Base-by-base conservation (phyloP, 768 basidiomycete genomes). In the Hericium coralloides region DNA sequence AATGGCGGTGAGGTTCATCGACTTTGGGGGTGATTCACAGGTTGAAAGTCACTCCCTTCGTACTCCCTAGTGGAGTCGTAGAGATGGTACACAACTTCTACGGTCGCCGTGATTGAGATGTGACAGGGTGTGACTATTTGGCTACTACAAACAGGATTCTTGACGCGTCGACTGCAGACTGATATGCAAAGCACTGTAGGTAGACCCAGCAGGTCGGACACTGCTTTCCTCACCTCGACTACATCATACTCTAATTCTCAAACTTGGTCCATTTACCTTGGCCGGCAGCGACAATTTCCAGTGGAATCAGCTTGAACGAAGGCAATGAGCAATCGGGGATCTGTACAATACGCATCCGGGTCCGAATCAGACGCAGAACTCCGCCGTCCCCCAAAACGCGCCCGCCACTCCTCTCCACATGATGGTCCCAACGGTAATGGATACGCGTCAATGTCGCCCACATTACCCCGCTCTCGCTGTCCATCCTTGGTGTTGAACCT, bases 401-500 rank as follows among this genome's bases (percentile, higher is more conserved):
- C 66, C 23, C 73, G 75, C 60, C 71, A 60, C 59, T 67, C 71
- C 36, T 63, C 67, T 20, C 66, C 72, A 20, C 64, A 70, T 43
- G 66, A 63, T 54, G 67, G 66, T 58, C 60, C 67, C 51, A 65
- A 64, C 52, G 57, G 59, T 22, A 58, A 66, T 38, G 66, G 64
- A 20, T 53, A 62, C 47, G 43, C 59, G 52, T 64, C 61, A 58
- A 63, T 64, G 63, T 61, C 66, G 61, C 54, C 66, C 31, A 61
- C 58, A 53, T 66, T 87, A 17, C 85, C 83, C 85, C 85, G 3
- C 79, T 89, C 41, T 87, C 87, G 1, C 75, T 85, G 43, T 90
- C 87, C 15, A 91, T 95, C 60, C 81, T 97, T 26, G 89, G 88
- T 54, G 85, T 92, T 51, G 93, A 95, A 67, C 93, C 93, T 2